These are phyloP conservation scores for Euryodendron excelsum DNA, from an alignment of 148 eudicot genomes.

Conservation along the genomic window DNA sequence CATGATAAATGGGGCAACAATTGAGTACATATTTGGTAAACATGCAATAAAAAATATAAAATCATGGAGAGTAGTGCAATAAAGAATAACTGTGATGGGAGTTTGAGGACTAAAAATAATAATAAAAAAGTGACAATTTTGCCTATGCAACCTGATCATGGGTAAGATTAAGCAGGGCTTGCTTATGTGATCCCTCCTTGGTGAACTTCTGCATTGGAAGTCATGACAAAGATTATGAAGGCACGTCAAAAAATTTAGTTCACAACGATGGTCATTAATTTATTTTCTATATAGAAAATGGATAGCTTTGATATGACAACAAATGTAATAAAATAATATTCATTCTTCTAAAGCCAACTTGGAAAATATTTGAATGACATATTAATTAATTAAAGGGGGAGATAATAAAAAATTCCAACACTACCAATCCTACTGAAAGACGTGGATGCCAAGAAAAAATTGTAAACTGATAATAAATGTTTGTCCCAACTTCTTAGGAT, in stretches of 20 bases:
- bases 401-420: not conserved
- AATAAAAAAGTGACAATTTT: not conserved
- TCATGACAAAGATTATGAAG: not conserved
- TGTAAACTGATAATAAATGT: no score
- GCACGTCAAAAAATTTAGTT: not conserved
- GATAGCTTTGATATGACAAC: not conserved
- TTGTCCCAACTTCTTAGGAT: no score
- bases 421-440: not conserved
- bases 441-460: no score
- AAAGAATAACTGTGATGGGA: not conserved
- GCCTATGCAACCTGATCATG: constrained; percentile 39
- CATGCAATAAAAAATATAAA: not conserved
- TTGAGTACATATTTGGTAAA: not conserved
- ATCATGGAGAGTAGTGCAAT: not conserved
- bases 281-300: not conserved
- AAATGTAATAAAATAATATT: not conserved
- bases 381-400: not conserved
- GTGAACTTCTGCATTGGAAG: constrained; percentile 59
- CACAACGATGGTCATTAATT: not conserved
- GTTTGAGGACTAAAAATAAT: no score
- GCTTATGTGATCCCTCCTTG: constrained; percentile 57
- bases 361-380: not conserved
- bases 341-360: not conserved
- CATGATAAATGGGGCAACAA: not conserved
- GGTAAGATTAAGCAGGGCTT: constrained; percentile 66